Evolutionary conservation across 768 basidiomycete genomes (phyloP), one percentile per base, ranked within the genome.

Genomic region (Xerocomus spinulosus): DNA sequence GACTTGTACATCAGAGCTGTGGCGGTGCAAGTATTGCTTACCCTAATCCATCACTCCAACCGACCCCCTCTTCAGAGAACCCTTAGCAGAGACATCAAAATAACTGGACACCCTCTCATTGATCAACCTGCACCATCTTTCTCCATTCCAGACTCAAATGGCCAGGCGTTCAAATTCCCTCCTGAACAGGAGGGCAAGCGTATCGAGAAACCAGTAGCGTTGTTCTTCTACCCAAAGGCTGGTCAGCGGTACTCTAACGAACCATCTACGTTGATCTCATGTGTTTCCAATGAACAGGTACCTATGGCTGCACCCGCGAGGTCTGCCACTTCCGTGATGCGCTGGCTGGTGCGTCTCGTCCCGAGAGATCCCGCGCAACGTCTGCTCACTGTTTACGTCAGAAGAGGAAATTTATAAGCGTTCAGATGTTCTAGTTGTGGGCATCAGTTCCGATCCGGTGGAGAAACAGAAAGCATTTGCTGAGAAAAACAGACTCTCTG

Each of bases 291-390:
- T 29, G 35, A 37, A 38, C 63, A 83, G 87, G 83, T 6, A 80
- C 87, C 2, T 82, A 72, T 42, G 88, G 85, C 5, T 92, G 91
- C 66, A 93, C 87, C 15, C 82, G 77, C 58, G 82, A 92, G 64
- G 89, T 85, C 2, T 91, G 88, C 57, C 74, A 81, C 44, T 91
- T 93, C 66, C 79, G 90, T 21, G 86, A 92, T 69, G 87, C 87
- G 3, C 68, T 87, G 35, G 77, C 71, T 29, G 79, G 85, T 85
- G 48, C 47, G 77, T 62, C 4, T 24, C 20, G 5, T 46, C 38
- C 40, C 42, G 17, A 28, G 37, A 51, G 30, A 40, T 21, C 10
- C 13, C 15, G 12, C 28, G 14, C n/a, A 30, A 46, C 42, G 10
- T 30, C 33, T 26, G 10, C 47, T 48, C 36, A 30, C 25, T 9